phyloP scores from a whole-genome alignment of 495 filamentous ascomycete genomes.

The Aspergillus haitiensis region DNA sequence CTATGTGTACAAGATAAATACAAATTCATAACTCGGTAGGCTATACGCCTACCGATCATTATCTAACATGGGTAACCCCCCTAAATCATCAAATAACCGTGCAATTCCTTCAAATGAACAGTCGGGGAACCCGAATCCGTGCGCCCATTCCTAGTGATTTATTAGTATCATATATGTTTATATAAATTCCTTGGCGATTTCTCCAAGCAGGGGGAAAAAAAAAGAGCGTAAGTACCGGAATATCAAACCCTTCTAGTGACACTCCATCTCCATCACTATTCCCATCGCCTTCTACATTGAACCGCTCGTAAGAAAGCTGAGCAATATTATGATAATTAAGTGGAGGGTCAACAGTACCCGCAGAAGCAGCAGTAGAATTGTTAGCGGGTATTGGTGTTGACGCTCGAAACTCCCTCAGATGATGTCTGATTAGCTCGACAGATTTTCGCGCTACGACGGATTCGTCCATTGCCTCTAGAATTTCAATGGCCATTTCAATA shows the following conservation, averaged over 20 bases:
- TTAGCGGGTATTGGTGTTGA: conserved; percentile 1
- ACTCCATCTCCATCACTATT: background rate
- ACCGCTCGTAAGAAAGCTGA: too few relatives aligned
- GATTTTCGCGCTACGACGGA: conserved; percentile 42
- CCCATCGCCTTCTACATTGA: background rate
- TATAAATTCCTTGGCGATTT: background rate
- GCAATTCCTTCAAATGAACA: conserved; percentile 46
- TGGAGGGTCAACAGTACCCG: background rate
- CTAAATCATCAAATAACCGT: conserved; percentile 41
- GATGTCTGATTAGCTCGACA: conserved; percentile 41
- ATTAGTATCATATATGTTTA: background rate
- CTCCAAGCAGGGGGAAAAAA: background rate
- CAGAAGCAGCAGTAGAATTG: background rate
- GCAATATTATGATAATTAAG: background rate
- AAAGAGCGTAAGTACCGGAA: conserved; percentile 28
- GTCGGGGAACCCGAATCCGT: conserved; percentile 44
- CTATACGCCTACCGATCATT: background rate
- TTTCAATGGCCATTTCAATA: conserved; percentile 43
- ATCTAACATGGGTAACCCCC: conserved; percentile 38
- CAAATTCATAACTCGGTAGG: background rate
- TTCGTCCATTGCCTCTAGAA: conserved; percentile 48
- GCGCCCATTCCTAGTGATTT: conserved; percentile 36
- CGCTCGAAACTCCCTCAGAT: conserved; percentile 35
- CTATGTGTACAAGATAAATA: too few relatives aligned
- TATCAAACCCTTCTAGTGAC: conserved; percentile 28